These are phyloP conservation scores for Paulinella micropora DNA, from an alignment of 78 protist genomes.

Conservation along the genomic window DNA sequence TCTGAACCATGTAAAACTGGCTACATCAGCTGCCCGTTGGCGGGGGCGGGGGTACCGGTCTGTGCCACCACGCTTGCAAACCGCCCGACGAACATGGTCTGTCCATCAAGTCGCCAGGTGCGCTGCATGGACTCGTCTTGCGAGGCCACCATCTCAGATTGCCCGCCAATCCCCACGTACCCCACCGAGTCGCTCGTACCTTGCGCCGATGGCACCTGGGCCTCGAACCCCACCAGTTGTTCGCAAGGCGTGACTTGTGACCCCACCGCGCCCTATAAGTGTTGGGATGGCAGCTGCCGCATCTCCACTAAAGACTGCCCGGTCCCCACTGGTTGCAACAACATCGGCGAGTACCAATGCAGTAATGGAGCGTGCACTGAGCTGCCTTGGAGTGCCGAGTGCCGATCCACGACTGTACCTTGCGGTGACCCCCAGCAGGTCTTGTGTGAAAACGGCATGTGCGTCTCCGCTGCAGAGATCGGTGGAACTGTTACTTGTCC, in stretches of 20 bases:
- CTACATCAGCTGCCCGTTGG: too few relatives aligned
- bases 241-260: neutral
- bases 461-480: too few relatives aligned
- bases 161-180: neutral
- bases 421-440: too few relatives aligned
- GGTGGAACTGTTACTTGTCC: neutral
- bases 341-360: neutral
- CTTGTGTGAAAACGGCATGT: too few relatives aligned
- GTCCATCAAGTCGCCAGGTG: neutral
- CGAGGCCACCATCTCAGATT: neutral
- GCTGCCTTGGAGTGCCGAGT: too few relatives aligned
- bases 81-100: neutral
- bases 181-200: neutral
- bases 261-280: neutral
- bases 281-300: conserved; percentile 8
- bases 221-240: neutral
- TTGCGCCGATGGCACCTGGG: neutral
- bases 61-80: too few relatives aligned
- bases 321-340: neutral
- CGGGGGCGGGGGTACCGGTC: too few relatives aligned
- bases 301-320: neutral
- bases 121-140: neutral
- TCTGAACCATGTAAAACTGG: too few relatives aligned
- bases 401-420: too few relatives aligned
- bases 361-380: too few relatives aligned